Evolutionary conservation across 2,329 filamentous ascomycete genomes (phyloP), one percentile per base, ranked within the genome.

Genomic region (Hawksworthiomyces lignivorus): DNA sequence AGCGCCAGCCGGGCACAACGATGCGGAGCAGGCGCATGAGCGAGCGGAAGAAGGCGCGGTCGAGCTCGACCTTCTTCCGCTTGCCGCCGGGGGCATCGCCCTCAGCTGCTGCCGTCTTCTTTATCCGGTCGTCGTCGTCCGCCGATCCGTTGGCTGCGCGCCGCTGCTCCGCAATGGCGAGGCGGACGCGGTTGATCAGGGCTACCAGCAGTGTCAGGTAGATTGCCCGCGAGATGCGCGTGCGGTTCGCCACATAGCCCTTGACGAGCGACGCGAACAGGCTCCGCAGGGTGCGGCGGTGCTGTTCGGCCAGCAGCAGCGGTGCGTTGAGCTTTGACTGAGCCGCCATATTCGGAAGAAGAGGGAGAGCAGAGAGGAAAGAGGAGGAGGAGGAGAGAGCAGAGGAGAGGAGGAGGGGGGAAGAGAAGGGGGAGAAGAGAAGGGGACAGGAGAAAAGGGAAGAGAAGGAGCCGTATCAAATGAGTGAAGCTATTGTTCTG

Each of bases 141-240:
- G 83, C 3, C 87, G 86, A 14, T 86, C 85, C 62, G 36, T 28
- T 18, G 5, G 45, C 45, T 2, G 39, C 41, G 18, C 94, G 95
- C n/a, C n/a, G n/a, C 62, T 97, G 92, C 61, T 96, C 89, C 45
- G 84, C 82, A 57, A 97, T 83, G 54, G 90, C 89, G 75, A 87
- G 82, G 54, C 89, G 87, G 41, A 97, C 81, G 54, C 92, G 87
- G 62, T 94, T 89, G 47, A 82, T 72, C 47, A 95, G 77, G 36
- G 87, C 80, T 52, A 90, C 67, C 53, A 90, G 78, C 52, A 96
- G 74, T 21, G 87, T 82, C 48, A 94, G 69, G 68, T 94, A 94
- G 52, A 94, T 78, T 49, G 79, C 80, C 56, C 86, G 82, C 18
- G 87, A 90, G 62, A 95, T 88, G 51, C 78, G 78, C 38, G 80